A percentile compares a stretch with the other conserved stretches of the same genome.
These are phyloP conservation scores for Staphylotrichum tortipilum DNA, from an alignment of 495 filamentous ascomycete genomes.

Conservation along the genomic window DNA sequence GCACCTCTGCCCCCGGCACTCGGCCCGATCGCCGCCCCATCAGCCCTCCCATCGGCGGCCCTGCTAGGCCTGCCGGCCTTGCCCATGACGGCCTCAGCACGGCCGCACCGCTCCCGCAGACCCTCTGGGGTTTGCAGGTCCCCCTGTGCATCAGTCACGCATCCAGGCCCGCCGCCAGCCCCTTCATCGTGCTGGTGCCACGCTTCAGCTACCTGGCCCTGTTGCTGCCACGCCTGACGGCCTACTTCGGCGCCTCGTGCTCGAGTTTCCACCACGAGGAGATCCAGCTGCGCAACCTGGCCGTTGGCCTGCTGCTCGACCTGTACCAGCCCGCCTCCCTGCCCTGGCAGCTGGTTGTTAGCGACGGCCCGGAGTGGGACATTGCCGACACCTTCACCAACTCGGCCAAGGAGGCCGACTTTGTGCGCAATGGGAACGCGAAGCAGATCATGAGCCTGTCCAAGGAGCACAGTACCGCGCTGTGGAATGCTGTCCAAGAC, in stretches of 20 bases:
- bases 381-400: constrained; percentile 89
- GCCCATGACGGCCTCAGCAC: constrained; percentile 2
- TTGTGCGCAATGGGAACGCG: constrained; percentile 80
- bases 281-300: constrained; percentile 58
- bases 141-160: constrained; percentile 46
- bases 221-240: constrained; percentile 66
- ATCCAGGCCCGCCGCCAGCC: constrained; percentile 26
- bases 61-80: not conserved
- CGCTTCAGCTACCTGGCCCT: constrained; percentile 66
- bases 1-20: not conserved
- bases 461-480: constrained; percentile 73
- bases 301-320: constrained; percentile 81
- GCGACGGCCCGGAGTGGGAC: constrained; percentile 54
- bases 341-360: constrained; percentile 69
- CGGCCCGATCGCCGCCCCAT: not conserved
- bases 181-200: constrained; percentile 50
- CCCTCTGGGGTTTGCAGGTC: constrained; percentile 42
- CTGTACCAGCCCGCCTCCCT: constrained; percentile 52
- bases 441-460: constrained; percentile 88
- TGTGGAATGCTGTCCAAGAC: constrained; percentile 79
- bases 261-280: constrained; percentile 85
- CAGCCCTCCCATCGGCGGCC: not conserved
- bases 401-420: constrained; percentile 85
- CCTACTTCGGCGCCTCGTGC: constrained; percentile 62
- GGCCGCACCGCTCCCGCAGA: constrained; percentile 20